phyloP scores from a whole-genome alignment of 2,329 filamentous ascomycete genomes.

The Aureobasidium sp. region DNA sequence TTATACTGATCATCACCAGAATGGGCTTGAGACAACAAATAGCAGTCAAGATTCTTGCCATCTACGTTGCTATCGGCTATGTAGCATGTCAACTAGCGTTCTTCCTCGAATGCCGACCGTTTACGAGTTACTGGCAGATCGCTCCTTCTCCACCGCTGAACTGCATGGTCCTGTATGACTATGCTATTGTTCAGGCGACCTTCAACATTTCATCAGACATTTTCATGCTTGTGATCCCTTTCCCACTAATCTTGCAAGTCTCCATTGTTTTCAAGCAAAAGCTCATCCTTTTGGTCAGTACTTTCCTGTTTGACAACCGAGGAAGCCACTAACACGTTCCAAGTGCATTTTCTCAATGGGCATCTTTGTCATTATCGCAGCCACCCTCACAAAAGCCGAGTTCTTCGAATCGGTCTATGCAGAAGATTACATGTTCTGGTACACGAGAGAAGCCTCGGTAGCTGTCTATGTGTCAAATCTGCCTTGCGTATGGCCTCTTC shows the following conservation, averaged over 20 bases:
- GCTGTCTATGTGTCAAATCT: slow-evolving; percentile 48
- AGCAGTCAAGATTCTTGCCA: slow-evolving; percentile 42
- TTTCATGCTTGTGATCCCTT: slow-evolving; percentile 50
- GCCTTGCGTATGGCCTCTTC: slow-evolving; percentile 45
- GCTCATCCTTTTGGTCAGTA: slow-evolving; percentile 37
- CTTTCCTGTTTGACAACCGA: neutral
- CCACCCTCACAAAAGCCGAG: slow-evolving; percentile 42
- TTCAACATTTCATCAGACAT: slow-evolving; percentile 55
- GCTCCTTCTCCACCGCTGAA: slow-evolving; percentile 17
- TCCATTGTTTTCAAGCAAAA: slow-evolving; percentile 46
- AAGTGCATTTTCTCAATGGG: slow-evolving; percentile 41
- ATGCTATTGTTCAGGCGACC: slow-evolving; percentile 50
- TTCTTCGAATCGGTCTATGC: slow-evolving; percentile 38
- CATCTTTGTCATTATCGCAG: slow-evolving; percentile 39
- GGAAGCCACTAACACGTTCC: neutral
- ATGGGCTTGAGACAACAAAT: slow-evolving; percentile 28
- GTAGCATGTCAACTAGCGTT: slow-evolving; percentile 48
- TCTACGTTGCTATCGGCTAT: slow-evolving; percentile 42
- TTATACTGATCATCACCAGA: neutral
- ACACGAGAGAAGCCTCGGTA: slow-evolving; percentile 40
- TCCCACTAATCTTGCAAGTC: slow-evolving; percentile 46
- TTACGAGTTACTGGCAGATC: slow-evolving; percentile 45
- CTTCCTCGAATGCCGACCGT: slow-evolving; percentile 46
- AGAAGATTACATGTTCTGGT: slow-evolving; percentile 35
- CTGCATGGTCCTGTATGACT: slow-evolving; percentile 33